Percentiles rank a stretch among this genome's conserved stretches.
Conservation (phyloP, 352 stramenopile genomes). For the Globisporangium carolinianum region DNA sequence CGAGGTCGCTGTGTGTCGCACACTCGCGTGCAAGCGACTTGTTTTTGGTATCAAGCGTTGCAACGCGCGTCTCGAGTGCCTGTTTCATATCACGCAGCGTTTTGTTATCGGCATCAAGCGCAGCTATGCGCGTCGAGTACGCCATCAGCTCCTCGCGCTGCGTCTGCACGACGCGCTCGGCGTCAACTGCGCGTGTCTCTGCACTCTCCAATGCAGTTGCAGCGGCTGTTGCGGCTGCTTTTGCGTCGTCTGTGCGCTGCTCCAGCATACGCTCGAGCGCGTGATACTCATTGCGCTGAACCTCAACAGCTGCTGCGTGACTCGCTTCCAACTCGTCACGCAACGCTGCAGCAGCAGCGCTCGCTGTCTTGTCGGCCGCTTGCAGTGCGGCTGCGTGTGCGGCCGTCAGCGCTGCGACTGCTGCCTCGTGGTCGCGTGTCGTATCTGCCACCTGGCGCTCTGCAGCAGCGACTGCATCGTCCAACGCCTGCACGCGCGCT, state of each 20-base stretch:
- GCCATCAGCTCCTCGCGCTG: constrained; percentile 14
- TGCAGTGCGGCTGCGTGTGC: background rate
- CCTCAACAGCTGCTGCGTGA: constrained; percentile 24
- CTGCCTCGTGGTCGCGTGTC: background rate
- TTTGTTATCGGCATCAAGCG: constrained; percentile 4
- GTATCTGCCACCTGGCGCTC: background rate
- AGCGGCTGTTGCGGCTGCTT: background rate
- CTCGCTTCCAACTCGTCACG: constrained; percentile 1
- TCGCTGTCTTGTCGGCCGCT: background rate
- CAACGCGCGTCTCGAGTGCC: background rate
- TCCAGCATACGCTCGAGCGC: too few relatives aligned
- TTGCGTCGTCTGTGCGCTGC: too few relatives aligned
- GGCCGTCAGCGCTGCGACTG: background rate
- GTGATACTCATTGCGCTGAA: too few relatives aligned
- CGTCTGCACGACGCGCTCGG: constrained; percentile 19
- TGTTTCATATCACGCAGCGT: background rate
- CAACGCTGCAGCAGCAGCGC: too few relatives aligned
- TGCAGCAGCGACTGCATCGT: background rate
- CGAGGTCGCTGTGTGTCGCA: constrained; percentile 8
- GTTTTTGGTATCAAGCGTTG: constrained; percentile 1
- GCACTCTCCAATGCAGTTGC: too few relatives aligned
- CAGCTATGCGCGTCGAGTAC: background rate
- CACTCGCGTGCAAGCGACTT: background rate
- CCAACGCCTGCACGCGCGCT: too few relatives aligned
- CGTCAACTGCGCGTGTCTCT: constrained; percentile 6